A percentile compares a stretch with the other conserved stretches of the same genome.
phyloP scores from a whole-genome alignment of 2,329 filamentous ascomycete species.

The Trichoderma brevicompactum region DNA sequence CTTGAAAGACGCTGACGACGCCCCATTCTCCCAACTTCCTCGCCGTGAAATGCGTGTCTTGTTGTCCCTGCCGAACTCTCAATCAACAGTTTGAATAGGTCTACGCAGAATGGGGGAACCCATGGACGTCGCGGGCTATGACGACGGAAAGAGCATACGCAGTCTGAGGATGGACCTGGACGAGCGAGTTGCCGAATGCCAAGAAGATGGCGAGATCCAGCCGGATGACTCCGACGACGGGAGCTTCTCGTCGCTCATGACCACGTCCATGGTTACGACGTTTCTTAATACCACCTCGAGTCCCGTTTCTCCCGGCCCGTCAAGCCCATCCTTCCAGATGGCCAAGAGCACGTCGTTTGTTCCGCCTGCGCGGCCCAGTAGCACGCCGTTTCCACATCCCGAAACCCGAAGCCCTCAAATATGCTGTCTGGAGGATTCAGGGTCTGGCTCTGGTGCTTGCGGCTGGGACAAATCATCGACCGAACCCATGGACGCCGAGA shows the following conservation, averaged over 20 bases:
- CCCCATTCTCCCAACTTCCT: not conserved
- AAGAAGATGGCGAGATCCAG: slow-evolving; percentile 17
- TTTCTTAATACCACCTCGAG: slow-evolving; percentile 53
- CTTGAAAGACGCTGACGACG: slow-evolving; percentile 7
- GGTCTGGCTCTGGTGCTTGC: slow-evolving; percentile 32
- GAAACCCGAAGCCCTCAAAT: slow-evolving; percentile 49
- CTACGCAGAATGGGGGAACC: slow-evolving; percentile 24
- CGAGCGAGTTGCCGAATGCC: slow-evolving; percentile 19
- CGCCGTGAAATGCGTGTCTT: slow-evolving; percentile 27
- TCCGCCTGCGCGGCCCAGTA: slow-evolving; percentile 55
- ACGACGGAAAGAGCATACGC: slow-evolving; percentile 15
- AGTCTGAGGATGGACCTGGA: slow-evolving; percentile 24
- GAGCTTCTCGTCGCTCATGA: slow-evolving; percentile 46
- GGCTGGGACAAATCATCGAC: slow-evolving; percentile 27
- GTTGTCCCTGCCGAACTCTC: slow-evolving; percentile 8
- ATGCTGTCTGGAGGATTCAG: slow-evolving; percentile 37
- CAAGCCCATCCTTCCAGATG: slow-evolving; percentile 56
- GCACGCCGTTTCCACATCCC: slow-evolving; percentile 62
- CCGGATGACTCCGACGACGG: slow-evolving; percentile 36
- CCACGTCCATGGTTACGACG: slow-evolving; percentile 43
- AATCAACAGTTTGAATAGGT: slow-evolving; percentile 10
- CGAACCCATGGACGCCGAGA: slow-evolving; percentile 27
- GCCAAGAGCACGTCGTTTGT: slow-evolving; percentile 46
- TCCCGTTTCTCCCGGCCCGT: slow-evolving; percentile 58
- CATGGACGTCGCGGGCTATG: slow-evolving; percentile 17